Evolutionary conservation across 176 grass and related monocot species (phyloP).

Genomic region (Eleusine indica): DNA sequence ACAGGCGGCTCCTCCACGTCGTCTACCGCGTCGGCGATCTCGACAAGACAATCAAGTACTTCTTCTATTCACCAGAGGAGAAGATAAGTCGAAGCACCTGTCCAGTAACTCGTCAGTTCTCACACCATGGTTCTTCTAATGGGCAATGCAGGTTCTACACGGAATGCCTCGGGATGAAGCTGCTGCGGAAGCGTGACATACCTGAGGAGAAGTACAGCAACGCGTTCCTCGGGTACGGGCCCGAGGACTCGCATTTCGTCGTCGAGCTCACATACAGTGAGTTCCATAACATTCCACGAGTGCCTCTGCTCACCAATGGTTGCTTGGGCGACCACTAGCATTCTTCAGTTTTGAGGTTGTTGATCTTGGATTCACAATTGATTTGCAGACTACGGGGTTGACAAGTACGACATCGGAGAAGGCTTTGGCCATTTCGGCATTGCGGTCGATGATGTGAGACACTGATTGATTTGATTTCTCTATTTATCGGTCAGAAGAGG

Average conservation of each 20-base stretch:
- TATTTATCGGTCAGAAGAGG: background rate
- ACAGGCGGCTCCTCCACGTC: constrained; percentile 77
- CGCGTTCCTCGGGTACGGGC: constrained; percentile 85
- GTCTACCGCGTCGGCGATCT: constrained; percentile 89
- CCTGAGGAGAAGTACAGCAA: constrained; percentile 85
- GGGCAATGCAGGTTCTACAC: constrained; percentile 73
- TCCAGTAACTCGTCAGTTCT: too few species aligned
- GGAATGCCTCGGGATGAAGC: constrained; percentile 91
- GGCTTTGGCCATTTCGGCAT: constrained; percentile 87
- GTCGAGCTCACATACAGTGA: constrained; percentile 87
- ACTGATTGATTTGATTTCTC: background rate
- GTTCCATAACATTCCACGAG: background rate
- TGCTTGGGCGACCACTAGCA: background rate
- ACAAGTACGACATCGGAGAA: constrained; percentile 72
- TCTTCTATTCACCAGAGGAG: too few species aligned
- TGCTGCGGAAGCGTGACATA: constrained; percentile 82
- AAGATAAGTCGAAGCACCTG: too few species aligned
- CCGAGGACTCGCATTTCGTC: constrained; percentile 82
- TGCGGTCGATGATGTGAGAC: constrained; percentile 68
- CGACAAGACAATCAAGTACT: constrained; percentile 67
- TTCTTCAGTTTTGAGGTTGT: background rate
- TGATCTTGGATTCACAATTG: background rate
- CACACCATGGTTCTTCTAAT: too few species aligned
- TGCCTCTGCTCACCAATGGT: background rate
- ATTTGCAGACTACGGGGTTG: constrained; percentile 76